These are phyloP conservation scores for Xylaria digitata DNA, from an alignment of 2,329 filamentous ascomycete species.

Conservation along the genomic window DNA sequence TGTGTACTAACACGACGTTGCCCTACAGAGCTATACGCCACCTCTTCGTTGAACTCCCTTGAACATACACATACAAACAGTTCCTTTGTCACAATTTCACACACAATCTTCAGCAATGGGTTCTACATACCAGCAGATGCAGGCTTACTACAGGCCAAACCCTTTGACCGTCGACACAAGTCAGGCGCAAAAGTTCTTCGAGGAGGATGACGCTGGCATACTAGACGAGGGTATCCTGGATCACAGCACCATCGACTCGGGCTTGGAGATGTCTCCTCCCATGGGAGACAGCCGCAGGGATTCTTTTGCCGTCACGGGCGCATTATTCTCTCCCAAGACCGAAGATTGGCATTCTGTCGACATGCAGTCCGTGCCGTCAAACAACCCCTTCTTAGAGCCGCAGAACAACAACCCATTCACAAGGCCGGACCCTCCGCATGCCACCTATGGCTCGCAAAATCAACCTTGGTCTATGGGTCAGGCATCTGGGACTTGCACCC, in stretches of 20 bases:
- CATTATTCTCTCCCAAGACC: conserved; percentile 73
- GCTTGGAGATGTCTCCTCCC: conserved; percentile 71
- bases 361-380: conserved; percentile 72
- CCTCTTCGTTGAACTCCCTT: conserved; percentile 29
- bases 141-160: conserved; percentile 62
- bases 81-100: conserved; percentile 33
- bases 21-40: conserved; percentile 41
- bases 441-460: conserved; percentile 55
- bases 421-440: conserved; percentile 66
- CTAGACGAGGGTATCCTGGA: conserved; percentile 72
- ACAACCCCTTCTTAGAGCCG: conserved; percentile 70
- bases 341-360: conserved; percentile 73
- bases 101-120: conserved; percentile 57
- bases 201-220: conserved; percentile 70
- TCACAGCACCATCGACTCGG: conserved; percentile 68
- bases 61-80: conserved; percentile 32
- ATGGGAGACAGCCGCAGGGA: conserved; percentile 72
- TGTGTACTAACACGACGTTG: conserved; percentile 44
- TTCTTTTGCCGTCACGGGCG: conserved; percentile 68
- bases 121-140: conserved; percentile 63
- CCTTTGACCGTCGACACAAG: conserved; percentile 65
- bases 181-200: conserved; percentile 67
- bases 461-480: conserved; percentile 72
- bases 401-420: conserved; percentile 75
- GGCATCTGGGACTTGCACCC: conserved; percentile 77